Evolutionary conservation across 257 asterid genomes (phyloP).

Genomic region (Mentha longifolia): DNA sequence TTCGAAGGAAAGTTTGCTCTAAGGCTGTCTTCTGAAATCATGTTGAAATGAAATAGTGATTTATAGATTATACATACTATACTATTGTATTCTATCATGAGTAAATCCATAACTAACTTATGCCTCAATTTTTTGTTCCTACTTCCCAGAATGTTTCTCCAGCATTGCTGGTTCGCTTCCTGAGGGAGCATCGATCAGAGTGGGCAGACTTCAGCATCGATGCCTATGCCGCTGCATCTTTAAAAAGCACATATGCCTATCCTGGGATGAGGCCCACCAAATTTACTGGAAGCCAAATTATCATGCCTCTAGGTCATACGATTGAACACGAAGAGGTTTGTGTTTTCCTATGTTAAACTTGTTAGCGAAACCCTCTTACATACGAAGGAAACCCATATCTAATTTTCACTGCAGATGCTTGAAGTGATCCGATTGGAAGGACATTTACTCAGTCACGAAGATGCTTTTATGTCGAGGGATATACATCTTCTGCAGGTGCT

Average conservation of each 20-base stretch:
- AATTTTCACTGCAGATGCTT: constrained; percentile 64
- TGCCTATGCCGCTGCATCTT: constrained; percentile 82
- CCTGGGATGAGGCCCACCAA: constrained; percentile 91
- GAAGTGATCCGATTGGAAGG: constrained; percentile 97
- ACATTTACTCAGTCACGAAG: constrained; percentile 76
- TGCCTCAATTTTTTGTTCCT: neutral
- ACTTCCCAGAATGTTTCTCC: constrained; percentile 82
- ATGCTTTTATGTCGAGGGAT: constrained; percentile 83
- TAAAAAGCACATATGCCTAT: constrained; percentile 71
- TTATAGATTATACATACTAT: no score
- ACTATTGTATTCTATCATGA: no score
- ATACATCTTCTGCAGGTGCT: constrained; percentile 87
- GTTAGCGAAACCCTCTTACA: neutral
- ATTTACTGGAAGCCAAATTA: constrained; percentile 92
- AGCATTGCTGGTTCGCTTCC: constrained; percentile 82
- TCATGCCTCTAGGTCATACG: constrained; percentile 95
- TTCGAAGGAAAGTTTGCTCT: neutral
- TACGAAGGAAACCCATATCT: neutral
- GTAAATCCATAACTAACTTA: neutral
- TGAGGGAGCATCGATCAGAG: constrained; percentile 97
- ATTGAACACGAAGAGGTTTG: constrained; percentile 96
- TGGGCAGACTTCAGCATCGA: constrained; percentile 98
- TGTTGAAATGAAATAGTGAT: no score
- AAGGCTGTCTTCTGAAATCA: no score
- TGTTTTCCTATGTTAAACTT: neutral